Evolutionary conservation across 2,329 filamentous ascomycete genomes (phyloP).

Genomic region (Fusarium bulbicola): DNA sequence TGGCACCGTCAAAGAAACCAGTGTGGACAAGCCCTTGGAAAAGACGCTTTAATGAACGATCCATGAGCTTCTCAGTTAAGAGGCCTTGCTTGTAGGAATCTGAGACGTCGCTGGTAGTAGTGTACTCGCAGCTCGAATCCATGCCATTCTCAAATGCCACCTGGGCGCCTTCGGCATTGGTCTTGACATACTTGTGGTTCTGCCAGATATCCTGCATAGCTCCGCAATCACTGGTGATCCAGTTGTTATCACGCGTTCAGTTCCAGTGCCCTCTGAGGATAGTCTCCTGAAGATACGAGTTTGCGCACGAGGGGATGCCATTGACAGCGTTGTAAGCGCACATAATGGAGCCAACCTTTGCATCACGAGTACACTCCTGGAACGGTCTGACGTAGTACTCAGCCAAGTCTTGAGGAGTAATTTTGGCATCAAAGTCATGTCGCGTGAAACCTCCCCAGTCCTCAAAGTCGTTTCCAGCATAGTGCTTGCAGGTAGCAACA

Average conservation of each 20-base stretch:
- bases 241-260: conserved; percentile 6
- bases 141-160: not conserved
- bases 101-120: conserved; percentile 5
- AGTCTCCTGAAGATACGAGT: not conserved
- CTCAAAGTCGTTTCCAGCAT: not conserved
- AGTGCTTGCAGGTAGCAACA: conserved; percentile 7
- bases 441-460: not conserved
- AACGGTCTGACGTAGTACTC: conserved; percentile 9
- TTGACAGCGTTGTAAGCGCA: conserved; percentile 1
- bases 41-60: not conserved
- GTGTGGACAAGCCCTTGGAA: conserved; percentile 8
- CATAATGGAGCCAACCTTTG: not conserved
- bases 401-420: not conserved
- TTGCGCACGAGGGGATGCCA: not conserved
- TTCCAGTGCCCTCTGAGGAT: conserved; percentile 10
- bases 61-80: conserved; percentile 10
- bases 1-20: conserved; percentile 5
- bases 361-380: not conserved
- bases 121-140: conserved; percentile 12
- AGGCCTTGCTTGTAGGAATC: conserved; percentile 1
- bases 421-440: not conserved
- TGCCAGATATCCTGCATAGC: conserved; percentile 18
- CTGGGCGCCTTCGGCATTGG: not conserved
- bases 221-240: conserved; percentile 6
- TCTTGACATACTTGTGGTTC: conserved; percentile 7